Evolutionary conservation across 73 alveolate species (phyloP), one percentile per base, ranked within the genome.

Genomic region (Uronychia binucleata): DNA sequence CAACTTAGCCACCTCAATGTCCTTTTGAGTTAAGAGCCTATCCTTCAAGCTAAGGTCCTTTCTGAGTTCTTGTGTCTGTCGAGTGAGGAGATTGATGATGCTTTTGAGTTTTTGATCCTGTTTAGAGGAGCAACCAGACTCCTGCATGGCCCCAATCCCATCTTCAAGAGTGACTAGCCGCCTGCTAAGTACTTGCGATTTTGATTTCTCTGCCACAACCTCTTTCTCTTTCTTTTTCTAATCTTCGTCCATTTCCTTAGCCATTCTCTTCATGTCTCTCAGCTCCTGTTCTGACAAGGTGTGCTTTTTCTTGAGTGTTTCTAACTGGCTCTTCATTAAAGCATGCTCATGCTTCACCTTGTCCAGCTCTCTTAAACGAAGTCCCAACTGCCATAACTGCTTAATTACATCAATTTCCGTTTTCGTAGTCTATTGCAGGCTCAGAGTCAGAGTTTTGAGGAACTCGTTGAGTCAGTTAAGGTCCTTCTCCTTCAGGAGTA

Each of bases 41-140:
- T 79, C 34, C 76, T 86, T 86, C 0, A 78, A 33, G 34, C 78
- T 57, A 27, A 88, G 77, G n/a, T 88, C 90, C 31, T 81, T 88
- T 84, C 77, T 88, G 26, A 88, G 85, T 57, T 88, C 91, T 76
- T 88, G 27, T 1, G 83, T 83, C 59, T 88, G 88, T 83, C 91
- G 75, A n/a, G 75, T 88, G 0, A 88, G 78, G 57, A 88, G 33
- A 28, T 81, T 75, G 27, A 88, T 87, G 28, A 82, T 88, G 57
- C 80, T 83, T 60, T 88, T 88, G 1, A 88, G 81, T 76, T 88
- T 88, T 28, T 75, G 67, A 28, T 88, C 94, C 30, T 76, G 75
- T 28, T 83, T 86, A 0, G 81, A 75, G 31, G 87, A 27, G 67
- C n/a, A 46, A 46, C n/a, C 19, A 11, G 5, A 46, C 5, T 79